Percentiles rank a stretch among this genome's conserved stretches.
Evolutionary conservation across 2,329 filamentous ascomycete species (phyloP).

Genomic region (Penicillium sclerotiorum): DNA sequence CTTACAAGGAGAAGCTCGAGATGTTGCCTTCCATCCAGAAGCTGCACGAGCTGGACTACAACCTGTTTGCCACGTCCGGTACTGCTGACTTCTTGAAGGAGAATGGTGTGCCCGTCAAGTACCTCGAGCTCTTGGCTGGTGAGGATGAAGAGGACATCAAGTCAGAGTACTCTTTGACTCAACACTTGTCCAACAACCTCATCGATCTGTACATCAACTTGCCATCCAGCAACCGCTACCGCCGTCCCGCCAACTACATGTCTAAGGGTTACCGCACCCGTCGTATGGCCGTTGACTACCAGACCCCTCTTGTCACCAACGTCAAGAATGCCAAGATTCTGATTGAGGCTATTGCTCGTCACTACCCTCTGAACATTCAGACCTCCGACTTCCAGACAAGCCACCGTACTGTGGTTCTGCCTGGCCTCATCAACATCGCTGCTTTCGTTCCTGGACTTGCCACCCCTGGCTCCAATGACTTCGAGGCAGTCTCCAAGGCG

Average conservation of each 20-base stretch:
- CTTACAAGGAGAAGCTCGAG: conserved; percentile 97
- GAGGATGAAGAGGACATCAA: conserved; percentile 78
- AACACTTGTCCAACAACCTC: conserved; percentile 95
- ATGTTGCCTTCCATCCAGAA: conserved; percentile 92
- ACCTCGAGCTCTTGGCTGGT: conserved; percentile 80
- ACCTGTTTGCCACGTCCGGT: conserved; percentile 92
- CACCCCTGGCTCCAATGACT: conserved; percentile 65
- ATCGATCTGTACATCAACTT: conserved; percentile 99
- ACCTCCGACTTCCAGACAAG: conserved; percentile 91
- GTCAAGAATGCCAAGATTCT: conserved; percentile 99
- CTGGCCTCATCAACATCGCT: conserved; percentile 77
- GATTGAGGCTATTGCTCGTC: conserved; percentile 87
- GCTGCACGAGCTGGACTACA: conserved; percentile 88
- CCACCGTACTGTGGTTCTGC: conserved; percentile 72
- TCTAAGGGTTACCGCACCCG: conserved; percentile 95
- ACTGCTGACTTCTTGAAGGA: conserved; percentile 96
- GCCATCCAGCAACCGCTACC: conserved; percentile 97
- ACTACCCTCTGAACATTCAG: conserved; percentile 81
- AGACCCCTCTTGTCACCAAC: conserved; percentile 95
- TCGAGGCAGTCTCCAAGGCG: conserved; percentile 70
- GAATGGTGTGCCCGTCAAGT: conserved; percentile 89
- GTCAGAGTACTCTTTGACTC: conserved; percentile 93
- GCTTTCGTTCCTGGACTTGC: conserved; percentile 76
- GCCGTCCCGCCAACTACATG: conserved; percentile 96
- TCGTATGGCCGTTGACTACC: conserved; percentile 97